Conservation (phyloP, 2,329 filamentous ascomycete species). For the Aspergillus neoniger region DNA sequence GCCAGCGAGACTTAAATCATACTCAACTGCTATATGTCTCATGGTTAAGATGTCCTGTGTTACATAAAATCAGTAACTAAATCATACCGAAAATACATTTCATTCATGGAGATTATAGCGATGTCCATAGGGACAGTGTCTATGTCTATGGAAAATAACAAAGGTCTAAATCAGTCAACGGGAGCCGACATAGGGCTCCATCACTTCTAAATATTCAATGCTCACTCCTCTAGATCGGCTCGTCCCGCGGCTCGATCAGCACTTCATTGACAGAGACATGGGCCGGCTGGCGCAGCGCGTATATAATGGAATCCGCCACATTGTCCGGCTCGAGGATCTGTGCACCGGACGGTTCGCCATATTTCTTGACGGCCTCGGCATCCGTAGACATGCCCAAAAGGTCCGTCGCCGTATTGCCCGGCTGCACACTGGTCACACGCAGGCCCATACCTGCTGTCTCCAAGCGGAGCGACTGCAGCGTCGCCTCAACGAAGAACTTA, state of each 20-base stretch:
- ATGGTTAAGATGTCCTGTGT: too few species aligned
- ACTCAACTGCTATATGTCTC: too few species aligned
- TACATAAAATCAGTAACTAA: too few species aligned
- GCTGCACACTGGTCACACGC: constrained; percentile 73
- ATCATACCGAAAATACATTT: too few species aligned
- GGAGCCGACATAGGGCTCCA: background rate
- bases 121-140: background rate
- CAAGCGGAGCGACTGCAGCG: constrained; percentile 71
- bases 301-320: constrained; percentile 72
- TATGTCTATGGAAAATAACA: background rate
- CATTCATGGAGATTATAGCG: too few species aligned
- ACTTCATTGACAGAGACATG: constrained; percentile 81
- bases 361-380: constrained; percentile 74
- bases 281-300: constrained; percentile 70
- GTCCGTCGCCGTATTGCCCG: constrained; percentile 74
- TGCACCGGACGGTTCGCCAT: constrained; percentile 72
- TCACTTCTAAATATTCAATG: background rate
- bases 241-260: constrained; percentile 74
- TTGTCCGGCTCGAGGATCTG: constrained; percentile 74
- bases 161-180: background rate
- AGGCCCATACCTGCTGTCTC: constrained; percentile 75
- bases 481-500: constrained; percentile 84
- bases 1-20: too few species aligned
- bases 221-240: constrained; percentile 60
- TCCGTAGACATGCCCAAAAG: constrained; percentile 75